phyloP scores from a whole-genome alignment of 768 basidiomycete species.

The Rhodocollybia butyracea region DNA sequence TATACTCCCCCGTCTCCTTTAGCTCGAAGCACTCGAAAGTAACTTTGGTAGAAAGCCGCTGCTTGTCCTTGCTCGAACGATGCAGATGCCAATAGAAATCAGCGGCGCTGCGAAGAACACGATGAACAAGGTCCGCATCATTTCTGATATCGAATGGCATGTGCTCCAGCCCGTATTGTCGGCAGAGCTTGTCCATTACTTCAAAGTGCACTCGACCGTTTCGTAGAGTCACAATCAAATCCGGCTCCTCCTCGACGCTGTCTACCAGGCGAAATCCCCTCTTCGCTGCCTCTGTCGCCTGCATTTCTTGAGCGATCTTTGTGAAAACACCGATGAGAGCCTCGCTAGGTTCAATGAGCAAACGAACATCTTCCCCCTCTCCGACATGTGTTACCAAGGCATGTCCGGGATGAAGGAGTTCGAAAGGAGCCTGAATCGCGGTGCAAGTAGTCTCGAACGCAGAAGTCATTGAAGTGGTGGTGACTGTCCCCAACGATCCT shows the following conservation, averaged over 20 bases:
- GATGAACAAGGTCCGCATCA: background rate
- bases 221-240: slow-evolving; percentile 11
- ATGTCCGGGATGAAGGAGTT: background rate
- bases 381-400: background rate
- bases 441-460: background rate
- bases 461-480: background rate
- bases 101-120: background rate
- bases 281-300: background rate
- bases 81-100: slow-evolving; percentile 10
- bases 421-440: background rate
- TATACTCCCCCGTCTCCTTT: background rate
- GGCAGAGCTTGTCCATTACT: background rate
- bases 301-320: background rate
- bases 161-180: background rate
- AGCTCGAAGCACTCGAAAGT: background rate
- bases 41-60: background rate
- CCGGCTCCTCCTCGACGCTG: background rate
- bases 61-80: background rate
- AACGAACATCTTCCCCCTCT: background rate
- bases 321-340: background rate
- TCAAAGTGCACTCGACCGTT: background rate
- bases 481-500: background rate
- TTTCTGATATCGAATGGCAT: background rate
- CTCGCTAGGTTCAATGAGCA: slow-evolving; percentile 1
- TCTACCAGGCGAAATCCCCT: background rate